A percentile compares a stretch with the other conserved stretches of the same genome.
Evolutionary conservation across 208 protist genomes (phyloP).

Genomic region (Endotrypanum monterogeii): DNA sequence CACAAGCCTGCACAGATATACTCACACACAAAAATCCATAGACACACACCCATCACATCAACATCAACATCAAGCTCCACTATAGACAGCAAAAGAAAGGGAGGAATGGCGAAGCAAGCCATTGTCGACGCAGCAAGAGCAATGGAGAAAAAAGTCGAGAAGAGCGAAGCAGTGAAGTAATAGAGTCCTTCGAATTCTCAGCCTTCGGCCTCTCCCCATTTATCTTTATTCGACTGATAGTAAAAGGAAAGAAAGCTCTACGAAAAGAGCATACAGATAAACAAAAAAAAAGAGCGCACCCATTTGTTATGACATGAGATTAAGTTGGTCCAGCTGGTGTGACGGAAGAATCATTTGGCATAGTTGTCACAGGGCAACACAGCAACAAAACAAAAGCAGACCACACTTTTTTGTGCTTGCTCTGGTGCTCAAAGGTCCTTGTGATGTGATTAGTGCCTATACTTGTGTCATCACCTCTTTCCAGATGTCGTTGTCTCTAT

Average conservation of each 20-base stretch:
- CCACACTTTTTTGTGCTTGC: neutral
- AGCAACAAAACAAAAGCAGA: conserved; percentile 3
- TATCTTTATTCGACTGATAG: conserved; percentile 4
- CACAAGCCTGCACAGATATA: conserved; percentile 2
- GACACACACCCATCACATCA: neutral
- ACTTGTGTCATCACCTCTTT: conserved; percentile 13
- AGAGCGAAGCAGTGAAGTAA: neutral
- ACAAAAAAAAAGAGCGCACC: conserved; percentile 7
- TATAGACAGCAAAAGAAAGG: neutral
- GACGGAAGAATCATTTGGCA: conserved; percentile 3
- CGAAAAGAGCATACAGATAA: conserved; percentile 8
- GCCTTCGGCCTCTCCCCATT: neutral
- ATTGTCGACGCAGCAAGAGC: neutral
- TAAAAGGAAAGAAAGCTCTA: neutral
- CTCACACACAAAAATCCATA: conserved; percentile 3
- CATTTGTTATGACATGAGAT: conserved; percentile 6
- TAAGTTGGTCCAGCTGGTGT: conserved; percentile 7
- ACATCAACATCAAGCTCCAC: neutral
- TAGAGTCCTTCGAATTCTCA: conserved; percentile 1
- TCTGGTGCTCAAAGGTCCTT: neutral
- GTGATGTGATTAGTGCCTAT: neutral
- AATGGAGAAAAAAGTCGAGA: conserved; percentile 4
- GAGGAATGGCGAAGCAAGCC: conserved; percentile 5
- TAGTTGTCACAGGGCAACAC: neutral
- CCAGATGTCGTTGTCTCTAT: conserved; percentile 1